Evolutionary conservation across 371 early-diverging fungal species (phyloP), one percentile per base, ranked within the genome.

Genomic region (Mucor mucedo): DNA sequence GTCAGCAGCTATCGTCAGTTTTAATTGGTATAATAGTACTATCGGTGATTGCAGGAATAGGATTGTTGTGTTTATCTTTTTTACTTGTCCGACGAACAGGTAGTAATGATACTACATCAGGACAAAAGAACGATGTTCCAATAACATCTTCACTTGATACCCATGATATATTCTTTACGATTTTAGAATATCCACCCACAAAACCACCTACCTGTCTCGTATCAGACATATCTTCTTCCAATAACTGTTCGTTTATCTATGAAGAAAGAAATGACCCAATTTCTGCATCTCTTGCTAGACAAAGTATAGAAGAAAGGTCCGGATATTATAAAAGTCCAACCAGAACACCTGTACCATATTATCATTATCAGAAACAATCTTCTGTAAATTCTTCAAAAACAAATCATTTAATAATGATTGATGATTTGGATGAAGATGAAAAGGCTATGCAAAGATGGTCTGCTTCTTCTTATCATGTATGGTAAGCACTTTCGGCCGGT

Each of bases 251-350:
- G 4, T 30, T 27, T 30, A 16, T 35, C 30, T 32, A 27, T 9
- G 52, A 60, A 52, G 21, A 66, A 13, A 50, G 28, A 30, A 14
- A 45, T 16, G 71, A 74, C 54, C 71, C 68, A 27, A 64, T 73
- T 6, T 68, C 68, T 27, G 38, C 28, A 21, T 74, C 74, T n/a
- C 63, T 74, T 33, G 71, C 60, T 30, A 47, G 70, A 52, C 74
- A 74, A 55, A 63, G 68, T 35, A 58, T 70, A 41, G 63, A 65
- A n/a, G 71, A 65, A 58, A 49, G 70, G 32, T 60, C 60, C 9
- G 68, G 74, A 3, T 74, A 74, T 54, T 70, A 70, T 44, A 60
- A 50, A 52, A 57, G 54, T 33, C 67, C 69, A 21, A 48, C 59
- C 11, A 55, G 58, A 32, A 53, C 47, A 4, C 62, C 65, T 16